Conservation (phyloP, 1,139 yeast species). For the Schizosaccharomyces versatilis region DNA sequence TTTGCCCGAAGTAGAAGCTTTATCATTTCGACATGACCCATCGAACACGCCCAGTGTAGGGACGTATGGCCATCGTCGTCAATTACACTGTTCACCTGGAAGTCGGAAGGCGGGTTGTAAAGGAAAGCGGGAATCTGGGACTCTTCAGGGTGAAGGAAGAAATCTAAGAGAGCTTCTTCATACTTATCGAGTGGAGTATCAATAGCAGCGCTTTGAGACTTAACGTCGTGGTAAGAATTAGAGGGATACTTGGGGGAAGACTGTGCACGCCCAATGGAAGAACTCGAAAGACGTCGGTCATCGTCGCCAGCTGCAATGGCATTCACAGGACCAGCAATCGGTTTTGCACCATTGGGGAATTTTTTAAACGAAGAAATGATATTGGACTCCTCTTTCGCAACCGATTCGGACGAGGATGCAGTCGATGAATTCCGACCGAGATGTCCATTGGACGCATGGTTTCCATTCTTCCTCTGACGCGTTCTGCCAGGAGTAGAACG, state of each 20-base stretch:
- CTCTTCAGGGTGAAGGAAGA: conserved; percentile 40
- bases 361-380: neutral
- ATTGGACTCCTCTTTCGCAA: neutral
- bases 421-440: neutral
- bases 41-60: conserved; percentile 86
- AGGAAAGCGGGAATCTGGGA: conserved; percentile 54
- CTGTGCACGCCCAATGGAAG: neutral
- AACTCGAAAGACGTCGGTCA: neutral
- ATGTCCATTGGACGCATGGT: neutral
- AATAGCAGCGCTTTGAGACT: neutral
- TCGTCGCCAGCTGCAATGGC: neutral
- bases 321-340: neutral
- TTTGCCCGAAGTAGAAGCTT: conserved; percentile 54
- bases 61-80: conserved; percentile 89
- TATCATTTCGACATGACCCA: conserved; percentile 57
- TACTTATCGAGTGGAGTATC: conserved; percentile 14
- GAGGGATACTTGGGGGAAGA: neutral
- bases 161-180: conserved; percentile 26
- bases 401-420: neutral
- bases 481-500: conserved; percentile 1
- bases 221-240: neutral
- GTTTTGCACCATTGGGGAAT: neutral
- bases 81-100: conserved; percentile 58
- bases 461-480: neutral
- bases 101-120: conserved; percentile 49